Conservation (phyloP, 441 rosid species). For the Pelargonium australe region DNA sequence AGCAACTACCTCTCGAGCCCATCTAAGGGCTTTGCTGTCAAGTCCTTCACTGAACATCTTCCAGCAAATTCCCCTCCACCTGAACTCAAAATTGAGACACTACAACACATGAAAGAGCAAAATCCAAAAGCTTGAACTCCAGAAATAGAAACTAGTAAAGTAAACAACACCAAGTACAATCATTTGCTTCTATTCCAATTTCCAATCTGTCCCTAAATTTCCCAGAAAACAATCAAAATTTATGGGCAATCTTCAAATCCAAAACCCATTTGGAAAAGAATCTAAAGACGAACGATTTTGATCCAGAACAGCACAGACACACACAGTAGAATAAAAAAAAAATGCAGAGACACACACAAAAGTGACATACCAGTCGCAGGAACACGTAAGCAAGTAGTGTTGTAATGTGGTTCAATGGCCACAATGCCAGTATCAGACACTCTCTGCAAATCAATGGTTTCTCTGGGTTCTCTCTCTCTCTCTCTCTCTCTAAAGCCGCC, state of each 20-base stretch:
- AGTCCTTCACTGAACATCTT: slow-evolving; percentile 57
- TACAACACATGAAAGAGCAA: background rate
- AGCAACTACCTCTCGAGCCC: slow-evolving; percentile 45
- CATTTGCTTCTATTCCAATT: background rate
- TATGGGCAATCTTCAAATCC: background rate
- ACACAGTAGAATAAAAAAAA: background rate
- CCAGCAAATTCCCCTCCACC: slow-evolving; percentile 1
- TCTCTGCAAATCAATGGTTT: background rate
- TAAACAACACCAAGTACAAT: background rate
- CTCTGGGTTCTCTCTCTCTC: background rate
- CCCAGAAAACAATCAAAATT: background rate
- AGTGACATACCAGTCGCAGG: slow-evolving; percentile 1
- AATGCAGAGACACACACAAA: background rate
- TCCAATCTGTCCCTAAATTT: background rate
- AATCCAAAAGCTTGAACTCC: background rate
- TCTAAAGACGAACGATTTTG: background rate
- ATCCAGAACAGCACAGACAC: background rate
- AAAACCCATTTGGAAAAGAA: background rate
- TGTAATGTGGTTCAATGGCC: background rate
- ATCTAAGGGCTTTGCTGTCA: slow-evolving; percentile 45
- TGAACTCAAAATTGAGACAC: background rate
- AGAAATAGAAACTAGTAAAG: background rate
- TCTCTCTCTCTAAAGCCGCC: background rate
- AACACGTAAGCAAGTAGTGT: background rate
- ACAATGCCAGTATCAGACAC: background rate